Base-by-base conservation (phyloP, 2,329 filamentous ascomycete genomes). In the Sporothrix globosa region DNA sequence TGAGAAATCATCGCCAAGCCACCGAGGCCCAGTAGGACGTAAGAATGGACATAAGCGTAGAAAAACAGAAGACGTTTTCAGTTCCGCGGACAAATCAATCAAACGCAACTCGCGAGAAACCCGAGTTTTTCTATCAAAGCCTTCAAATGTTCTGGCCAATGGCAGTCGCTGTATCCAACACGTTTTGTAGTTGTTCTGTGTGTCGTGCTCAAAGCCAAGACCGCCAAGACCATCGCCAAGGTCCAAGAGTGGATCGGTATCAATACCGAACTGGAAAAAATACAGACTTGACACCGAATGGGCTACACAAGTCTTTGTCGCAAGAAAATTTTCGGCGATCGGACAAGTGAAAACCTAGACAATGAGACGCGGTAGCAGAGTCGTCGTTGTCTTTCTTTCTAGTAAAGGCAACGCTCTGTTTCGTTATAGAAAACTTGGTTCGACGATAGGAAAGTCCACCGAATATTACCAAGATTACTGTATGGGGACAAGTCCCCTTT, bases 151-250 rank as follows among this genome's bases (percentile, higher is more conserved):
- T 54, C 11, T 17, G 11, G 14, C 52, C 52, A 54, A 54, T 54
- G 27, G 10, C 11, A 54, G 24, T 30, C 52, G 52, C 27, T 27
- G 52, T 30, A 17, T 54, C 52, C 11, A 54, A 27, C 52, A 54
- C 52, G 52, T 54, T 54, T 54, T 21, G 30, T 3, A 54, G 52
- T 27, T 54, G n/a, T 27, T 24, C 50, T 53, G 21, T 11, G 24
- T 53, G 50, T 24, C 21, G 50, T 54, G 52, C 52, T 54, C 52
- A 54, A 54, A 30, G 52, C 52, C 52, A 54, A 54, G 52, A 54
- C 52, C 21, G 52, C 52, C 52, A 54, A 54, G 52, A 30, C 52
- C 10, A 54, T 54, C 52, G 52, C 52, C 52, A 54, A 54, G 21
- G 24, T 14, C 4, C 11, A 4, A 27, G 52, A 54, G 24, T 54